Conservation (phyloP, 2,329 filamentous ascomycete genomes). For the Tympanopsis confertula region DNA sequence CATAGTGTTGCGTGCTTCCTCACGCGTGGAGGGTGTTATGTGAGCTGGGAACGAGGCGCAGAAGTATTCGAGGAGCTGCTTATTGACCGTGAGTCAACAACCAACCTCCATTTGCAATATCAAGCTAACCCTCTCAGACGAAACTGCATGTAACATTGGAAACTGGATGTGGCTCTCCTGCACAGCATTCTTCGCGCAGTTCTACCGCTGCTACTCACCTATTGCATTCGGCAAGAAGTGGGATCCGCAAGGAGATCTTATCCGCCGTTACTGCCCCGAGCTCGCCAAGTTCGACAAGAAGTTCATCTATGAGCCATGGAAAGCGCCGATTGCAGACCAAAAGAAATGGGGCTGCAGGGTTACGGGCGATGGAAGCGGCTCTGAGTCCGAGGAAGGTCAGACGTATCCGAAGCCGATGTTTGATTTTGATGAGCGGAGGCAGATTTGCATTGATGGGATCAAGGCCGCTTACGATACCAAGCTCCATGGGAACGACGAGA, state of each 20-base stretch:
- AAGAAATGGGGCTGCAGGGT: constrained; percentile 55
- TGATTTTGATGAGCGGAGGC: constrained; percentile 53
- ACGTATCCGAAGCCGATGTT: constrained; percentile 69
- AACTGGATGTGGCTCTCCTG: constrained; percentile 74
- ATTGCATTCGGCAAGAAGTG: constrained; percentile 65
- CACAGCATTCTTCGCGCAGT: constrained; percentile 64
- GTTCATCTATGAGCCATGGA: constrained; percentile 73
- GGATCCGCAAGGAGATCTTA: constrained; percentile 56
- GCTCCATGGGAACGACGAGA: constrained; percentile 50
- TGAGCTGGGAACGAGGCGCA: constrained; percentile 68
- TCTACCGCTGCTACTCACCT: constrained; percentile 60
- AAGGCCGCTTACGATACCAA: constrained; percentile 59
- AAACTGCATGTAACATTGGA: constrained; percentile 60
- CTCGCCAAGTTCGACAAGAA: constrained; percentile 48
- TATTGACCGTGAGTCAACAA: no score
- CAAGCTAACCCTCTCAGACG: no score
- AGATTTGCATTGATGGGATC: constrained; percentile 53
- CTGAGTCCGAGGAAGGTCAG: constrained; percentile 26
- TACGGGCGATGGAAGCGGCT: constrained; percentile 34
- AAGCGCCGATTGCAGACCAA: constrained; percentile 56
- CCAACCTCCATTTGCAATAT: no score
- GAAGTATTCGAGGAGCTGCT: constrained; percentile 70
- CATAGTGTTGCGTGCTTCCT: constrained; percentile 73
- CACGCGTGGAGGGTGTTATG: constrained; percentile 67
- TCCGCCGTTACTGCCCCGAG: constrained; percentile 58